Evolutionary conservation across 2,329 filamentous ascomycete species (phyloP).

Genomic region (Colletotrichum musicola): DNA sequence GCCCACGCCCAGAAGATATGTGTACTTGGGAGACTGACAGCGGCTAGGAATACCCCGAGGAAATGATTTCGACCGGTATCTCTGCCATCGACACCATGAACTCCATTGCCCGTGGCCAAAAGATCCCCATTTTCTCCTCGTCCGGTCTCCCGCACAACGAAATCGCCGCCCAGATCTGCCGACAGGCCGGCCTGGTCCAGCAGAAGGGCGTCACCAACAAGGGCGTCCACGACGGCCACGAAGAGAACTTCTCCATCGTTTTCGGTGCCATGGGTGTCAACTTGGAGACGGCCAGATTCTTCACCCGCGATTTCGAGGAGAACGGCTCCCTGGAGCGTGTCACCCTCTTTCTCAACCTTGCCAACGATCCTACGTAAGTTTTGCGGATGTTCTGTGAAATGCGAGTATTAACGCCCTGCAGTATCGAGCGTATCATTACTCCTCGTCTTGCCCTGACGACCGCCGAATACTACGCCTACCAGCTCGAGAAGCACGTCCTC

Average conservation of each 20-base stretch:
- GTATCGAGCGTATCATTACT: slow-evolving; percentile 99
- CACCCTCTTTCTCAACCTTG: slow-evolving; percentile 98
- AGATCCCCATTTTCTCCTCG: slow-evolving; percentile 99
- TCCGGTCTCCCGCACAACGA: slow-evolving; percentile 99
- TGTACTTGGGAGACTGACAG: slow-evolving; percentile 38
- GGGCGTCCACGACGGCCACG: slow-evolving; percentile 94
- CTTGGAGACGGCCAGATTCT: slow-evolving; percentile 98
- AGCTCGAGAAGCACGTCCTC: slow-evolving; percentile 99
- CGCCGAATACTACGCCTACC: slow-evolving; percentile 99
- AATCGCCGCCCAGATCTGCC: slow-evolving; percentile 98
- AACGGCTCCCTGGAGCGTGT: slow-evolving; percentile 98
- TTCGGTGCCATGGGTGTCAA: slow-evolving; percentile 99
- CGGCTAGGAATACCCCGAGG: slow-evolving; percentile 91
- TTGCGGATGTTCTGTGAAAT: fast-evolving
- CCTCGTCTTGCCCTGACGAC: slow-evolving; percentile 98
- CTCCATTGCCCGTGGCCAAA: slow-evolving; percentile 97
- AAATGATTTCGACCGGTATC: slow-evolving; percentile 99
- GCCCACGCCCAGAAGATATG: not conserved
- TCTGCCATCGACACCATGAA: slow-evolving; percentile 99
- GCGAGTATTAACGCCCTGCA: slow-evolving; percentile 51
- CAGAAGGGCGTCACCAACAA: slow-evolving; percentile 85
- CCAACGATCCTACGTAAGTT: slow-evolving; percentile 95
- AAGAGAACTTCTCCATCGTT: slow-evolving; percentile 99
- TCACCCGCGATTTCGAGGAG: slow-evolving; percentile 98
- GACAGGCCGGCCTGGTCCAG: slow-evolving; percentile 93